Evolutionary conservation across 208 protist genomes (phyloP).

Genomic region (Borovskyia barvae): DNA sequence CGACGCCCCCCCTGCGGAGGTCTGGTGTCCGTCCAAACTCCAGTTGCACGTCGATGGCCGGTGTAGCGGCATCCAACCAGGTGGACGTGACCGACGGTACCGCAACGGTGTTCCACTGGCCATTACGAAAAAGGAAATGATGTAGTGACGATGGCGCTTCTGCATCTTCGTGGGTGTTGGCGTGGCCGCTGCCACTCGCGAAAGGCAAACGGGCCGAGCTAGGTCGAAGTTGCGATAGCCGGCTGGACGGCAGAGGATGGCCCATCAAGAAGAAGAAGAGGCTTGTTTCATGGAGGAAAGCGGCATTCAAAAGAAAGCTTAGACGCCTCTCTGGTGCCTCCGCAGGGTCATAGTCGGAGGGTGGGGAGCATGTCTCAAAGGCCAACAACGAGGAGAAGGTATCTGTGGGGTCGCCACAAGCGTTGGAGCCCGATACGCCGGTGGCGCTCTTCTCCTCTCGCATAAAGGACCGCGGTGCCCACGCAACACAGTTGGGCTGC

Average conservation of each 20-base stretch:
- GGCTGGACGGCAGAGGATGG: slow-evolving; percentile 15
- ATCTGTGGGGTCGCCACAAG: no score
- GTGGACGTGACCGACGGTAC: neutral
- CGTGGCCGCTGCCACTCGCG: no score
- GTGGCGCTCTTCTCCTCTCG: neutral
- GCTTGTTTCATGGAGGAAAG: slow-evolving; percentile 64
- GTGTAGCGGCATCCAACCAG: slow-evolving; percentile 2
- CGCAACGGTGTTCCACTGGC: no score
- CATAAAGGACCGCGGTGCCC: slow-evolving; percentile 3
- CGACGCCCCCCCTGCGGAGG: no score
- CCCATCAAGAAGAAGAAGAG: slow-evolving; percentile 60
- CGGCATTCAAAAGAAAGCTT: slow-evolving; percentile 35
- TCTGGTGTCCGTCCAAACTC: no score
- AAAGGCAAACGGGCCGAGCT: neutral
- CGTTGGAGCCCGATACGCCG: neutral
- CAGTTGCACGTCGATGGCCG: slow-evolving; percentile 11
- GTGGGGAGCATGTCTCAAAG: no score
- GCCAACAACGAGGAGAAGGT: no score
- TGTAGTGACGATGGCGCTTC: no score
- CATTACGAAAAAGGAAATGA: no score
- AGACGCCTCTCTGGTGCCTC: no score
- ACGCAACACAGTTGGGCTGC: neutral
- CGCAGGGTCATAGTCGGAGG: no score
- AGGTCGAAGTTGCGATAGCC: neutral
- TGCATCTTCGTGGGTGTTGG: no score